Base-by-base conservation (phyloP, 2,329 filamentous ascomycete genomes). In the Colletotrichum sp. region DNA sequence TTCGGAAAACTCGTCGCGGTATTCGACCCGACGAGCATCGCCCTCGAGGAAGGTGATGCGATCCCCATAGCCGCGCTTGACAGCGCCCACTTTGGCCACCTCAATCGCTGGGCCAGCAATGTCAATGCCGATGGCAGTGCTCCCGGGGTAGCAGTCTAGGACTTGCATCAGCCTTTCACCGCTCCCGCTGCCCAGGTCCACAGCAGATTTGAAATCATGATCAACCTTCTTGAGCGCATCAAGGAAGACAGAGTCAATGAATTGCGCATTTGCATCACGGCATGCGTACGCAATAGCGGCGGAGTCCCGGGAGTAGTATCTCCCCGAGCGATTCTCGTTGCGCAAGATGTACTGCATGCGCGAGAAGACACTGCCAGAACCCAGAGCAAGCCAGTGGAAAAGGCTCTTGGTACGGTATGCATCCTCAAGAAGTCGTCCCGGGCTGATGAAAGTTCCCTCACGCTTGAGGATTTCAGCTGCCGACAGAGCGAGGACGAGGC, bases 101-200 rank as follows among this genome's bases (percentile, higher is more conserved):
- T 77, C 34, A 48, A 76, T 48, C 18, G 77, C 64, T 10, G 64
- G 62, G 6, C 32, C 55, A 13, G 76, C 77, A 24, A 78, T 66
- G 32, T 78, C 77, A 13, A 78, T 62, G 10, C 77, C 77, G 18
- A 78, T 56, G 36, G 32, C 77, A n/a, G 38, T 43, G 38, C 38
- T 43, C 18, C 38, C 9, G 24, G 73, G 76, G 66, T 60, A 75
- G 13, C 77, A 70, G 10, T 69, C 64, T 5, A 77, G 32, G 5
- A 77, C 65, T 24, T 78, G 65, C 73, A 77, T 76, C 21, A 78
- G 55, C 32, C 76, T 24, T 52, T 71, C 68, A 38, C 77, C 77
- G 58, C 77, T 78, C 6, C 76, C 77, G 65, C 76, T 70, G 6
- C 76, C 77, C 9, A 78, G 66, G 52, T 78, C 77, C 38, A 75